Conservation (phyloP, 148 eudicot genomes). For the Rhododendron kiyosumense region DNA sequence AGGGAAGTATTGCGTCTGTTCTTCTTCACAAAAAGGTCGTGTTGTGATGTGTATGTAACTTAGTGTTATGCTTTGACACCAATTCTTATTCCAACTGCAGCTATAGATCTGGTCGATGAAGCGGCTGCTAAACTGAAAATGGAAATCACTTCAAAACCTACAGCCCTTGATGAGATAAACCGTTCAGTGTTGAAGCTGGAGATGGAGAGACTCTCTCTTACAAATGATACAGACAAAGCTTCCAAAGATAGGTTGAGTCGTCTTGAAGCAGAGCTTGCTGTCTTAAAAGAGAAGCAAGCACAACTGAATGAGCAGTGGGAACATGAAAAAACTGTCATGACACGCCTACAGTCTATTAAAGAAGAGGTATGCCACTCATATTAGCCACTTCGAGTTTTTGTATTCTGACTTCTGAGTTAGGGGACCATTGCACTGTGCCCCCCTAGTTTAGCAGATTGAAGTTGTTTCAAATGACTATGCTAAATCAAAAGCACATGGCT, state of each 20-base stretch:
- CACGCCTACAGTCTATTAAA: conserved; percentile 84
- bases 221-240: conserved; percentile 88
- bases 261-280: conserved; percentile 72
- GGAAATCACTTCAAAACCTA: conserved; percentile 99
- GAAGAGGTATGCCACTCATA: conserved; percentile 69
- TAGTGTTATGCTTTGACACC: neutral
- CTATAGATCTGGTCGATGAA: conserved; percentile 74
- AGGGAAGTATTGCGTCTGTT: neutral
- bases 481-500: neutral
- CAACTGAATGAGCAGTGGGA: conserved; percentile 94
- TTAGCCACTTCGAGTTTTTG: neutral
- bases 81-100: conserved; percentile 35
- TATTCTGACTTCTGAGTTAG: neutral
- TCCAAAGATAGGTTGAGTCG: conserved; percentile 86
- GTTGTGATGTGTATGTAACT: neutral
- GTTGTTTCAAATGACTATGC: neutral
- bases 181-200: conserved; percentile 88
- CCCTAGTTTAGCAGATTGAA: neutral
- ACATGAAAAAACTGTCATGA: conserved; percentile 88
- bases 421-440: neutral
- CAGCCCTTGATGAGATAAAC: conserved; percentile 90
- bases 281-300: conserved; percentile 70
- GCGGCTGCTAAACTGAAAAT: conserved; percentile 98
- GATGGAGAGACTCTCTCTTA: conserved; percentile 94
- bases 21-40: neutral